Conservation (phyloP, 352 stramenopile species). For the Pythium rhizo-oryzae region DNA sequence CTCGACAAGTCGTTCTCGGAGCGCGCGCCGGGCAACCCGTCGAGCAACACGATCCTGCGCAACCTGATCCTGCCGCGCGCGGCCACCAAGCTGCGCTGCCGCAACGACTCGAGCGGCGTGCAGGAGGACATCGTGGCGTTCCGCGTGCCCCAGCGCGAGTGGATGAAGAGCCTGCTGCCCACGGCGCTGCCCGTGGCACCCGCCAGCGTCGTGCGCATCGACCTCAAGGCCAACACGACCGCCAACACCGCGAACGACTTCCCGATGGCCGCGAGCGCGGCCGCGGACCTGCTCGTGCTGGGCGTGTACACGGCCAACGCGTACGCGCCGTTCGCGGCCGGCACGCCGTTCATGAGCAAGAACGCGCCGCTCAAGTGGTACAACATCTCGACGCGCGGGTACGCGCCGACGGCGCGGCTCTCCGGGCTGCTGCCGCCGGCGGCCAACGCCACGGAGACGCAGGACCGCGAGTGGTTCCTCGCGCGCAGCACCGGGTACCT, state of each 20-base stretch:
- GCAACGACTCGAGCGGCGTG: background rate
- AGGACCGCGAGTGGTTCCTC: background rate
- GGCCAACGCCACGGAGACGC: background rate
- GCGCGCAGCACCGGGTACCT: background rate
- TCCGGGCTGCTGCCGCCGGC: background rate
- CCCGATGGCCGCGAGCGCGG: background rate
- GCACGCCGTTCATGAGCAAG: background rate
- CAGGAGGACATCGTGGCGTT: slow-evolving; percentile 2
- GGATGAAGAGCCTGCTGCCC: slow-evolving; percentile 7
- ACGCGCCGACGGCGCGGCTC: background rate
- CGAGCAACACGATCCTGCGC: slow-evolving; percentile 15
- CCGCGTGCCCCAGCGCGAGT: slow-evolving; percentile 1
- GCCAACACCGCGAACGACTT: background rate
- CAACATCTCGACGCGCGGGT: background rate
- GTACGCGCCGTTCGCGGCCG: slow-evolving; percentile 7
- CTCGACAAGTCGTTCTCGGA: slow-evolving; percentile 1
- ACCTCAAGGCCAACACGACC: slow-evolving; percentile 12
- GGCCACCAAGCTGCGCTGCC: background rate
- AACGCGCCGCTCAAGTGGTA: background rate
- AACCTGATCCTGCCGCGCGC: slow-evolving; percentile 7
- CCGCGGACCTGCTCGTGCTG: slow-evolving; percentile 2
- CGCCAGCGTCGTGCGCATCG: too few species aligned
- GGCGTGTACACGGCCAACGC: background rate
- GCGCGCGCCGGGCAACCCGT: background rate
- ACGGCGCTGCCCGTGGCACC: background rate